Evolutionary conservation across 495 filamentous ascomycete species (phyloP).

Genomic region (Penicillium egyptiacum): DNA sequence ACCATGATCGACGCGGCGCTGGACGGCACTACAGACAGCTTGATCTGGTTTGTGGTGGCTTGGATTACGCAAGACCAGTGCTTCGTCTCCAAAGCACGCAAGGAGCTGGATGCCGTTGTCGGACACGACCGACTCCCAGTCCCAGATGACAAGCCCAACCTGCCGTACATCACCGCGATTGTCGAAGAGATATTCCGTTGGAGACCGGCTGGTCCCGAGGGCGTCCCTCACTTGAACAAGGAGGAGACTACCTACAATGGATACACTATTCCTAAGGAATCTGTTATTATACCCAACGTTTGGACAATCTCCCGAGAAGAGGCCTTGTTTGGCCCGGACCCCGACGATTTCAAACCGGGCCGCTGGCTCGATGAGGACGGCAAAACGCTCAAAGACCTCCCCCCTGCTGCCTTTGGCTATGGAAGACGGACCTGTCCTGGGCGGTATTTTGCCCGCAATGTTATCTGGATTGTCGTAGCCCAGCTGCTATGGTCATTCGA

Average conservation of each 20-base stretch:
- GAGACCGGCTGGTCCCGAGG: conserved; percentile 49
- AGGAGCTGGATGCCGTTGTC: neutral
- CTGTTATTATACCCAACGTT: neutral
- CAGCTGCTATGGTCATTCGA: neutral
- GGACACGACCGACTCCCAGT: conserved; percentile 14
- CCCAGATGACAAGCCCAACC: conserved; percentile 40
- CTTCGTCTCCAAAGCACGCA: neutral
- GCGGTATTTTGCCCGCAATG: neutral
- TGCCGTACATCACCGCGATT: conserved; percentile 50
- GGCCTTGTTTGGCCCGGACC: neutral
- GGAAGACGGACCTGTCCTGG: neutral
- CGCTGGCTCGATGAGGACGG: neutral
- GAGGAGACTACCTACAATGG: neutral
- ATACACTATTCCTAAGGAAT: neutral
- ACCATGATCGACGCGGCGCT: neutral
- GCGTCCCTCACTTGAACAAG: conserved; percentile 11
- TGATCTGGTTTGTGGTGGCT: neutral
- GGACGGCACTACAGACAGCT: neutral
- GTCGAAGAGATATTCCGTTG: conserved; percentile 55
- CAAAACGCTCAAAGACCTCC: neutral
- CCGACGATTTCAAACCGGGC: neutral
- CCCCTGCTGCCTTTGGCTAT: neutral
- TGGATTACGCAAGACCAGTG: neutral
- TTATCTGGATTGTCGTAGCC: neutral
- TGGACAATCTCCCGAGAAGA: neutral